Evolutionary conservation across 148 eudicot species (phyloP).

Genomic region (Amaranthus hypochondriacus): DNA sequence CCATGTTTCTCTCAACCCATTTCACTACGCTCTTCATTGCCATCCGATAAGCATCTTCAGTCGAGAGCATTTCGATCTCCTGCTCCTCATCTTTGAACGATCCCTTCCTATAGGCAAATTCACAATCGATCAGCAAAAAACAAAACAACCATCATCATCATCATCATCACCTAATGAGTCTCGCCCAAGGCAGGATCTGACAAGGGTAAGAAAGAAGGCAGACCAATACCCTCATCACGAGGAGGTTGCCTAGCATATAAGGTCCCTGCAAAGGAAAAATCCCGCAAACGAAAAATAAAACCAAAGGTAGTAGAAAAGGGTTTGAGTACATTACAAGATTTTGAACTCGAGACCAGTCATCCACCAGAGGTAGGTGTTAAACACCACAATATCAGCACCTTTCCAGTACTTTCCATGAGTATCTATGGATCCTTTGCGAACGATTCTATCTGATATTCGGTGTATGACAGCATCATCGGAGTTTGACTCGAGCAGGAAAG

Average conservation of each 20-base stretch:
- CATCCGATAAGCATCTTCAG: constrained; percentile 82
- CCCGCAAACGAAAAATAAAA: no score
- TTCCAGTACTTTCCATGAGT: constrained; percentile 86
- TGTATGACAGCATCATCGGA: constrained; percentile 74
- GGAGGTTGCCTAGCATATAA: no score
- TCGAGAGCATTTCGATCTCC: constrained; percentile 52
- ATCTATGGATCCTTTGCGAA: constrained; percentile 76
- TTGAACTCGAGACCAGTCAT: constrained; percentile 82
- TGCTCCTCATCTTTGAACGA: constrained; percentile 62
- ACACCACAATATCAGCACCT: constrained; percentile 87
- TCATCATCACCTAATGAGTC: no score
- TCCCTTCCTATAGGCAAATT: constrained; percentile 54
- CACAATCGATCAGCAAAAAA: neutral
- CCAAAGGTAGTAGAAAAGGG: neutral
- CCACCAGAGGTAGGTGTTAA: constrained; percentile 98
- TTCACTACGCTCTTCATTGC: constrained; percentile 86
- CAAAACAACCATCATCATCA: neutral
- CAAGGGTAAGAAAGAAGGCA: no score
- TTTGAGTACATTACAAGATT: constrained; percentile 47
- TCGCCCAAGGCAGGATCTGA: no score
- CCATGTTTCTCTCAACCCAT: constrained; percentile 84
- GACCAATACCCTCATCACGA: no score
- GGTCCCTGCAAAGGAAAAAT: no score
- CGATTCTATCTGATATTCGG: constrained; percentile 65
- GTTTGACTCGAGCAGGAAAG: constrained; percentile 86